phyloP scores from a whole-genome alignment of 2,329 filamentous ascomycete species.

The Apiospora kogelbergensis region DNA sequence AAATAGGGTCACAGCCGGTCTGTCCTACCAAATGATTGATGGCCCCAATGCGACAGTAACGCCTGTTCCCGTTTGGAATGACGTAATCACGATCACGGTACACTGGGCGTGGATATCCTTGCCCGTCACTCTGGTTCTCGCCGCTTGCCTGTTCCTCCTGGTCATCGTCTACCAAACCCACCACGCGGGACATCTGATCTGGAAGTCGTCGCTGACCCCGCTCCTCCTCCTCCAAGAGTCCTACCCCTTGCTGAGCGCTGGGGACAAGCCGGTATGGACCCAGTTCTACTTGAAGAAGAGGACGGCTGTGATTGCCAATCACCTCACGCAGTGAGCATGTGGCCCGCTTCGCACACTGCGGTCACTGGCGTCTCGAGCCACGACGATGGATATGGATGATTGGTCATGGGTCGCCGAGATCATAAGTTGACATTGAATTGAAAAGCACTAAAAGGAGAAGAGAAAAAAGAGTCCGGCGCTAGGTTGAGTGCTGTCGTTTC shows the following conservation, averaged over 20 bases:
- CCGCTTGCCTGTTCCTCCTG: background rate
- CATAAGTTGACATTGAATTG: too few species aligned
- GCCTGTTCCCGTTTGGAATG: background rate
- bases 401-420: too few species aligned
- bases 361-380: too few species aligned
- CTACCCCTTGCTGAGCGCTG: background rate
- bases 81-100: background rate
- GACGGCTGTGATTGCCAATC: constrained; percentile 10
- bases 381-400: too few species aligned
- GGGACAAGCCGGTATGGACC: constrained; percentile 4
- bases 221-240: background rate
- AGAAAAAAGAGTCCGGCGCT: too few species aligned
- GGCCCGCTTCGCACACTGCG: too few species aligned
- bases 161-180: background rate
- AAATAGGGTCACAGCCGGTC: background rate
- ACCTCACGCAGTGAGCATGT: constrained; percentile 2
- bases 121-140: background rate
- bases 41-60: constrained; percentile 8
- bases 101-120: constrained; percentile 8
- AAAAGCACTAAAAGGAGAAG: too few species aligned
- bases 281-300: background rate
- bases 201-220: constrained; percentile 11
- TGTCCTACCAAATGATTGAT: constrained; percentile 8
- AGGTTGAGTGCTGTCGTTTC: too few species aligned
- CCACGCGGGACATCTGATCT: constrained; percentile 5